These are phyloP conservation scores for Hypomontagnella submonticulosa DNA, from an alignment of 495 filamentous ascomycete species.

Conservation along the genomic window DNA sequence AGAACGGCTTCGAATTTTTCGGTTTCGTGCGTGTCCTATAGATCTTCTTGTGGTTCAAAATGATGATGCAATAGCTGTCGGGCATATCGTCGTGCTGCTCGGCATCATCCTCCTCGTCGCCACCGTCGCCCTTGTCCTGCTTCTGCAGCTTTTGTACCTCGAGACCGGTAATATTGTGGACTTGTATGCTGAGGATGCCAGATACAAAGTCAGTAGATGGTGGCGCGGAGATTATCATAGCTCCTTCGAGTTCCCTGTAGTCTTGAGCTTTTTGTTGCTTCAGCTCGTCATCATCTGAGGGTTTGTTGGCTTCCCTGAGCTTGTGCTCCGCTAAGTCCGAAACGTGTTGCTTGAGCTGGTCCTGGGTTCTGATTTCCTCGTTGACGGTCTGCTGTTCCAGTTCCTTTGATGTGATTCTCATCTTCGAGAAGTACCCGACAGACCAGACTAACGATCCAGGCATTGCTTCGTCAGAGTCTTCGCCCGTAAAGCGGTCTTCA, in stretches of 20 bases:
- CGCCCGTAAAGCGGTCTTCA: slow-evolving; percentile 67
- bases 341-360: slow-evolving; percentile 65
- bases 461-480: slow-evolving; percentile 71
- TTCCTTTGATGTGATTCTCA: slow-evolving; percentile 64
- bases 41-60: slow-evolving; percentile 75
- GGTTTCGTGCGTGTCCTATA: slow-evolving; percentile 79
- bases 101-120: slow-evolving; percentile 64
- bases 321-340: slow-evolving; percentile 64
- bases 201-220: slow-evolving; percentile 66
- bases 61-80: slow-evolving; percentile 74
- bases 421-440: slow-evolving; percentile 76
- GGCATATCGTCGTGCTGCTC: slow-evolving; percentile 71
- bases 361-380: slow-evolving; percentile 59
- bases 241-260: slow-evolving; percentile 60
- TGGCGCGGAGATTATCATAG: slow-evolving; percentile 67
- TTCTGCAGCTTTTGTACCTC: slow-evolving; percentile 66
- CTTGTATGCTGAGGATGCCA: slow-evolving; percentile 74
- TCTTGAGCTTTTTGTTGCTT: slow-evolving; percentile 73
- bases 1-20: slow-evolving; percentile 80
- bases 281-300: slow-evolving; percentile 64
- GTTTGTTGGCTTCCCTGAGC: slow-evolving; percentile 67
- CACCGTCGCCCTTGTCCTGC: slow-evolving; percentile 50
- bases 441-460: slow-evolving; percentile 76
- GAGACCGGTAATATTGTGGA: slow-evolving; percentile 78
- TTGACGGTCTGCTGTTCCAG: slow-evolving; percentile 65